A percentile compares a stretch with the other conserved stretches of the same genome.
These are phyloP conservation scores for Colletotrichum horii DNA, from an alignment of 2,329 filamentous ascomycete species.

Conservation along the genomic window DNA sequence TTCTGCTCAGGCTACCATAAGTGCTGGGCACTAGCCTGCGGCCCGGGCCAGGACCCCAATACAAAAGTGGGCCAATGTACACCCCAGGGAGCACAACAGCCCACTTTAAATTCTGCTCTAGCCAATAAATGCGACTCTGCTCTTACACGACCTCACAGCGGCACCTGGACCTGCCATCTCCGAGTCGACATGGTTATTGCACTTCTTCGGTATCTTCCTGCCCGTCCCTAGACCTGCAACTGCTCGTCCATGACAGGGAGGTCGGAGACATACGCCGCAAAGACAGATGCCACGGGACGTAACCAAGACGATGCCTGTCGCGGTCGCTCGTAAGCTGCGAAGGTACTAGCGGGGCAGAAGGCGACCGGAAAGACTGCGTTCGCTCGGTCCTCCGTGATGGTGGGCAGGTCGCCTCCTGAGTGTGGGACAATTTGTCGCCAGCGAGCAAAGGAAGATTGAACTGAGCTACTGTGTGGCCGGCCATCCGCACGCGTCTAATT, in stretches of 20 bases:
- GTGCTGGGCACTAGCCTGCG: too few relatives aligned
- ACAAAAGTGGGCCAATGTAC: too few relatives aligned
- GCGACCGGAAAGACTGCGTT: neutral
- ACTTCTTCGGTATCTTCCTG: neutral
- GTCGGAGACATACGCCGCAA: neutral
- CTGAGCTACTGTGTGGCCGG: neutral
- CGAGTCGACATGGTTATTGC: neutral
- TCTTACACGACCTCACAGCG: neutral
- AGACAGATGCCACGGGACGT: neutral
- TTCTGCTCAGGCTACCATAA: too few relatives aligned
- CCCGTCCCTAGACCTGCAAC: neutral
- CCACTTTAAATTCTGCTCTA: neutral
- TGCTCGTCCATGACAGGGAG: neutral
- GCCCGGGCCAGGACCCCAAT: too few relatives aligned
- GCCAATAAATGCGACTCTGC: neutral
- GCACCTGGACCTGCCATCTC: neutral
- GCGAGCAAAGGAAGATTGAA: neutral
- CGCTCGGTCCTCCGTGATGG: neutral
- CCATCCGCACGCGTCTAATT: neutral
- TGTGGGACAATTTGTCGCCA: neutral
- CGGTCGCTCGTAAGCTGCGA: too few relatives aligned
- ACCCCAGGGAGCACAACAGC: neutral
- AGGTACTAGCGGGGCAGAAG: neutral
- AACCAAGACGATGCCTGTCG: neutral
- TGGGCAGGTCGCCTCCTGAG: neutral